These are phyloP conservation scores for Geotrichum restrictum DNA, from an alignment of 1,139 yeast genomes.

Conservation along the genomic window DNA sequence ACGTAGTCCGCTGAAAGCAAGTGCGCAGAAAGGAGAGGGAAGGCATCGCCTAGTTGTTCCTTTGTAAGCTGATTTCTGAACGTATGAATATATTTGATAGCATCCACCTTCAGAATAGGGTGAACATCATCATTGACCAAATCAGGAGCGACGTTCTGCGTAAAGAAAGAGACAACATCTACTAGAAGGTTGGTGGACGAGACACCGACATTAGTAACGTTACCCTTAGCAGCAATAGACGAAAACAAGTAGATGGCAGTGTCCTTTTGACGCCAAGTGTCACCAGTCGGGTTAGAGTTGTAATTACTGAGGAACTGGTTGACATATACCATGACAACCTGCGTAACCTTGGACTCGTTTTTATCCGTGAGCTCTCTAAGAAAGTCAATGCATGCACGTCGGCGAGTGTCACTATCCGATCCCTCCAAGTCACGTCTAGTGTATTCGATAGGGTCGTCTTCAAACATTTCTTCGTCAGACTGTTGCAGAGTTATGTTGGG, in stretches of 20 bases:
- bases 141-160: slow-evolving; percentile 76
- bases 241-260: slow-evolving; percentile 82
- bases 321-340: slow-evolving; percentile 73
- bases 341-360: slow-evolving; percentile 70
- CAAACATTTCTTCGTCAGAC: slow-evolving; percentile 86
- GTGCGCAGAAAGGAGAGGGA: slow-evolving; percentile 76
- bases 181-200: slow-evolving; percentile 77
- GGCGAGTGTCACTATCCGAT: slow-evolving; percentile 85
- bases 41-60: slow-evolving; percentile 69
- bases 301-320: slow-evolving; percentile 58
- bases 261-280: slow-evolving; percentile 81
- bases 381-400: slow-evolving; percentile 88
- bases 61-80: slow-evolving; percentile 92
- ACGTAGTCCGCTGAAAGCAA: slow-evolving; percentile 62
- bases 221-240: slow-evolving; percentile 86
- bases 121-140: slow-evolving; percentile 47
- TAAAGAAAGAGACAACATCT: slow-evolving; percentile 83
- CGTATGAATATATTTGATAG: slow-evolving; percentile 82
- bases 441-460: slow-evolving; percentile 93
- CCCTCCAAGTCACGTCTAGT: slow-evolving; percentile 94
- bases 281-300: slow-evolving; percentile 37
- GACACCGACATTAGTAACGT: slow-evolving; percentile 81
- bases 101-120: slow-evolving; percentile 75
- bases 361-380: slow-evolving; percentile 80
- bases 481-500: slow-evolving; percentile 81